Base-by-base conservation (phyloP, 106 monocot species). In the Dactylorhiza incarnata region DNA sequence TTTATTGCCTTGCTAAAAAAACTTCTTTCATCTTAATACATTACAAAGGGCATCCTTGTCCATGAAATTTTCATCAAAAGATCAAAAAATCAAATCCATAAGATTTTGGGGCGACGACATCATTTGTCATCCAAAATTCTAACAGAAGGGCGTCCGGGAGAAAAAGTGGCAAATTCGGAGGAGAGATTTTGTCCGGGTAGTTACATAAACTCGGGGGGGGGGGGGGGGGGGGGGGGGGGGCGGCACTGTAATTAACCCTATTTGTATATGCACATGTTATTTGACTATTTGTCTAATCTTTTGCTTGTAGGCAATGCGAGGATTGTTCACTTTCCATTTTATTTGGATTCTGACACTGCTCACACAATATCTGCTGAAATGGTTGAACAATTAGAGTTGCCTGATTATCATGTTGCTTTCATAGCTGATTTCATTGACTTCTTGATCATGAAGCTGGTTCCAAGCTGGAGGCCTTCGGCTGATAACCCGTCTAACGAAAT, bases 371-470 rank as follows among this genome's bases (percentile, higher is more conserved):
- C 86, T 59, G 15, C 59, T 37, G 91, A 91, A 84, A 88, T 91
- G 91, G 86, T 82, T 9, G 88, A 86, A 58, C 80, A 86, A 14
- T 61, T 88, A 17, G 82, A 88, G 1, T 69, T 88, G 24, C 54
- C 88, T 24, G 78, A 88, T 67, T 73, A 80, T 78, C 88, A 91
- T 78, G 91, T 88, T 22, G 51, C 63, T 17, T 88, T 91, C 71
- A 84, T 91, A 59, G 83, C 91, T 50, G 78, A 88, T 52, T 91
- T 91, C 26, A 91, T 91, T 72, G 88, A 91, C 80, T 82, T 76
- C 55, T 43, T 88, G 48, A 84, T 91, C 23, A 76, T 78, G 79
- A 86, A 83, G 24, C 73, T 91, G 23, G 80, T 88, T 25, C 82
- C 91, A 63, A 59, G 73, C 11, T 88, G 88, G 88, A 77, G 50